Evolutionary conservation across 257 asterid genomes (phyloP), one percentile per base, ranked within the genome.

Genomic region (Fraxinus cuspidata): DNA sequence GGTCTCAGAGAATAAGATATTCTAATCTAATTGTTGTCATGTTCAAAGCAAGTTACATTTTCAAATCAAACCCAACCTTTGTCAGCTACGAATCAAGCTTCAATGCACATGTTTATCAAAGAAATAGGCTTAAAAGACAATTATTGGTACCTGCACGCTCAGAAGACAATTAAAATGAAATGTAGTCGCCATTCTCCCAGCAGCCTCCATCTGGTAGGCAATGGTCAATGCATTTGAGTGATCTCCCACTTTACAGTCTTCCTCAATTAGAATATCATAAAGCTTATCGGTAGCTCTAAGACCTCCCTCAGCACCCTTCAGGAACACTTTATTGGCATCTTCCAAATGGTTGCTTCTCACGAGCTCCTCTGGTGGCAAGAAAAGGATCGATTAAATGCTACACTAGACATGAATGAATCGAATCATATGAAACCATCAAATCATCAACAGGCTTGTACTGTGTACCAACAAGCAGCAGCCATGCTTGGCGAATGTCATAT

Each of bases 171-270:
- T 95, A 91, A 95, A 95, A 87, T 95, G 99, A 83, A 86, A 95
- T 18, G 99, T 95, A 34, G 98, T 90, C 9, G 99, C 99, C 97
- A 90, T 93, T 85, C 99, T 89, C 77, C 99, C 99, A 75, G 99
- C 99, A 73, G 97, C 91, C 89, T 95, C 99, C 99, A 95, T 95
- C 82, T 93, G 97, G 71, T 95, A 93, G 63, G 99, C 99, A 78
- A 95, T 95, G 80, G 99, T 95, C 81, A 95, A 81, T 78, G 99
- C 99, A 87, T 95, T 95, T 71, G 97, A 90, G 77, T 95, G 99
- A 88, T 95, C 99, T 28, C 97, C 99, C 58, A 37, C 96, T 88
- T 90, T 93, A 83, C 98, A 95, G 83, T 93, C 99, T 88, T 92
- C 94, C 83, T 87, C 90, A 81, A 95, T 95, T 49, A 95, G 74